Conservation (phyloP, 192 early-diverging fungal species). For the Haplosporangium gracile region DNA sequence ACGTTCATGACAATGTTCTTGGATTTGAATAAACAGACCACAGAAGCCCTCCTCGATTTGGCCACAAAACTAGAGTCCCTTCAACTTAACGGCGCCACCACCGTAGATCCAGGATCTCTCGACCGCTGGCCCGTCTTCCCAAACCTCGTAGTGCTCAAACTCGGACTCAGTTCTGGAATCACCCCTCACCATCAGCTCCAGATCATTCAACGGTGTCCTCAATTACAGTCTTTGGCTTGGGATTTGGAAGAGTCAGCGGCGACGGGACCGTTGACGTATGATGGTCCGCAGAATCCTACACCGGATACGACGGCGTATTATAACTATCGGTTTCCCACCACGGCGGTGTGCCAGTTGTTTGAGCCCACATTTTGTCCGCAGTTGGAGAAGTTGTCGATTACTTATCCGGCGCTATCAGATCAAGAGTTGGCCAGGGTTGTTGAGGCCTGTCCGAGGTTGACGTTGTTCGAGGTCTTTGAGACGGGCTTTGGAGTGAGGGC, state of each 20-base stretch:
- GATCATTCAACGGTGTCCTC: conserved; percentile 12
- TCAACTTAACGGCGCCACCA: neutral
- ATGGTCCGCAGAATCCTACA: neutral
- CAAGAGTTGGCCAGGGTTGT: conserved; percentile 4
- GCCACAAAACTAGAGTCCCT: conserved; percentile 1
- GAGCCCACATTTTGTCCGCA: neutral
- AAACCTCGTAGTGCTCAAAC: neutral
- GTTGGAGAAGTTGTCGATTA: conserved; percentile 1
- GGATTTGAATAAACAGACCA: neutral
- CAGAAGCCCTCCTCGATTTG: neutral
- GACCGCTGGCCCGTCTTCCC: neutral
- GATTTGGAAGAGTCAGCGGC: neutral
- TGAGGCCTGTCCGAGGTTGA: neutral
- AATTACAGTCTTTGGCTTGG: conserved; percentile 2
- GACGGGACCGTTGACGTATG: neutral
- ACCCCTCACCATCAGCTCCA: neutral
- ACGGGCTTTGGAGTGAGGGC: conserved; percentile 9
- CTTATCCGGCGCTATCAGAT: neutral
- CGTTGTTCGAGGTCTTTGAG: conserved; percentile 10
- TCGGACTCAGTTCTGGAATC: conserved; percentile 12
- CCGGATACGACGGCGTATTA: neutral
- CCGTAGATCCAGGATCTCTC: neutral
- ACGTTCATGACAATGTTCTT: neutral
- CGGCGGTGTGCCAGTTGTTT: conserved; percentile 3
- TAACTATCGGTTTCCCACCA: neutral